Conservation (phyloP, 768 basidiomycete species). For the Harrya chromipes region DNA sequence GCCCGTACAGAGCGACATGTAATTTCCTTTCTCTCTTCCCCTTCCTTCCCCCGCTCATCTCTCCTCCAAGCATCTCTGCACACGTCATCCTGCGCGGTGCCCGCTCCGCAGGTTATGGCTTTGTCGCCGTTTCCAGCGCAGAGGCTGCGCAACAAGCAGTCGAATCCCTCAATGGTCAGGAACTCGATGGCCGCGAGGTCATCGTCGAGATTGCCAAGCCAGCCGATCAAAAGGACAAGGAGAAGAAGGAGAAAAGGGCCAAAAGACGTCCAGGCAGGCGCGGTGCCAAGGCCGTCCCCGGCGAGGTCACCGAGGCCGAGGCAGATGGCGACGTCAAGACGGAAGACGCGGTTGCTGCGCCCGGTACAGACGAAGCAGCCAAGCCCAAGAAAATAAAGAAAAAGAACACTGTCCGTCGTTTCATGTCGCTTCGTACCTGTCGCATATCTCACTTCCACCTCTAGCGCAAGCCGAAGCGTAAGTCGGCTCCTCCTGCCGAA, state of each 20-base stretch:
- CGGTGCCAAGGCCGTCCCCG: slow-evolving; percentile 81
- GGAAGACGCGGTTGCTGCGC: slow-evolving; percentile 49
- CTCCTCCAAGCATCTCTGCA: slow-evolving; percentile 60
- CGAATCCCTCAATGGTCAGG: slow-evolving; percentile 79
- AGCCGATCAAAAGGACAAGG: slow-evolving; percentile 76
- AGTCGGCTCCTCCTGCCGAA: slow-evolving; percentile 33
- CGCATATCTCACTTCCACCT: slow-evolving; percentile 12
- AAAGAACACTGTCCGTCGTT: slow-evolving; percentile 49
- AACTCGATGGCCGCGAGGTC: slow-evolving; percentile 85
- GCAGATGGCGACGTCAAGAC: slow-evolving; percentile 73
- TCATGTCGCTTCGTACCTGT: neutral
- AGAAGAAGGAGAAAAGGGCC: slow-evolving; percentile 72
- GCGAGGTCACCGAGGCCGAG: slow-evolving; percentile 88
- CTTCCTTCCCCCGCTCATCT: slow-evolving; percentile 6
- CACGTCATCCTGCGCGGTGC: slow-evolving; percentile 84
- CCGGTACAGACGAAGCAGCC: slow-evolving; percentile 52
- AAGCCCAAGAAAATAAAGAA: slow-evolving; percentile 83
- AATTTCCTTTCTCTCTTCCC: slow-evolving; percentile 35
- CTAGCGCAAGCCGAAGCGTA: slow-evolving; percentile 55
- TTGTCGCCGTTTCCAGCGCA: slow-evolving; percentile 76
- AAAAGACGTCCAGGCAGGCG: slow-evolving; percentile 85
- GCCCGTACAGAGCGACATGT: slow-evolving; percentile 86
- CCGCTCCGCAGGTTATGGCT: slow-evolving; percentile 90
- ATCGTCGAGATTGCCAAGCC: slow-evolving; percentile 94
- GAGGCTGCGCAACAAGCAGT: slow-evolving; percentile 88